A percentile compares a stretch with the other conserved stretches of the same genome.
Evolutionary conservation across 306 rosid species (phyloP).

Genomic region (Quercus gilva): DNA sequence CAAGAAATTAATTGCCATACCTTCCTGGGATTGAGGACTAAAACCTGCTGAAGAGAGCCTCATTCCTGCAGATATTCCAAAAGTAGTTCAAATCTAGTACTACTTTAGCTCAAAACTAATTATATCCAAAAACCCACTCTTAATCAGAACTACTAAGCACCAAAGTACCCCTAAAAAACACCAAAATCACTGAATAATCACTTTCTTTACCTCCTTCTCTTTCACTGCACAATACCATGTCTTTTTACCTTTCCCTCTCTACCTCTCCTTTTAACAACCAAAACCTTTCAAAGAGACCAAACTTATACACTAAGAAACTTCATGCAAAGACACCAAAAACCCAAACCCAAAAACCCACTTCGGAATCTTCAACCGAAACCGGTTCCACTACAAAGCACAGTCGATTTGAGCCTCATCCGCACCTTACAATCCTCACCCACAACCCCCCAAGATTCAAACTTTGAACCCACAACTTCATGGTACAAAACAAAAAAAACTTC

Average conservation of each 20-base stretch:
- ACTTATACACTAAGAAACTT: conserved; percentile 18
- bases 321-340: conserved; percentile 1
- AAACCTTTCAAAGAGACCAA: conserved; percentile 26
- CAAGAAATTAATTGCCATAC: conserved; percentile 34
- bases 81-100: conserved; percentile 23
- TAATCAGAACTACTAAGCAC: conserved; percentile 38
- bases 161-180: conserved; percentile 37
- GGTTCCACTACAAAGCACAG: conserved; percentile 52
- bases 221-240: conserved; percentile 39
- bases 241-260: conserved; percentile 10
- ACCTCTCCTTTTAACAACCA: conserved; percentile 21
- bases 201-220: conserved; percentile 26
- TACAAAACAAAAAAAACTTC: conserved; percentile 13
- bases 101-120: conserved; percentile 32
- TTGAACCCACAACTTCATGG: conserved; percentile 34
- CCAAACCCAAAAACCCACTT: conserved; percentile 31
- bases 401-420: conserved; percentile 68
- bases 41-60: conserved; percentile 86
- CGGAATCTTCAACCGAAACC: conserved; percentile 69
- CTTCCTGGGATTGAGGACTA: conserved; percentile 91
- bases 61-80: conserved; percentile 44
- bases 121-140: conserved; percentile 24
- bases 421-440: conserved; percentile 37
- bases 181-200: conserved; percentile 35
- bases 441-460: conserved; percentile 36